Evolutionary conservation across 2,329 filamentous ascomycete species (phyloP).

Genomic region (Penicillium digitatum): DNA sequence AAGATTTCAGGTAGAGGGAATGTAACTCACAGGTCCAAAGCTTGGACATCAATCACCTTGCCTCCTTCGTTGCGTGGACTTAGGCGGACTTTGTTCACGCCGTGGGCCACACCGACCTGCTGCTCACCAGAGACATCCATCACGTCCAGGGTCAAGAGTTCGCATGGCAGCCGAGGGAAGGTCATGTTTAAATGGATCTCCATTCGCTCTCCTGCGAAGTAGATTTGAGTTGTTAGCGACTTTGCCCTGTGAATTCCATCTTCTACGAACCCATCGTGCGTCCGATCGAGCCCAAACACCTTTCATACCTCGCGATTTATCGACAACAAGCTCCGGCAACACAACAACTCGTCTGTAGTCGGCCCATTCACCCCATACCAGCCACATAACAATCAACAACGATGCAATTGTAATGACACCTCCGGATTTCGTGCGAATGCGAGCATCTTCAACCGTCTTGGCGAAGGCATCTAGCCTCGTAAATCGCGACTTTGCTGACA

Average conservation of each 20-base stretch:
- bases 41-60: slow-evolving; percentile 65
- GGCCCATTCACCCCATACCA: slow-evolving; percentile 92
- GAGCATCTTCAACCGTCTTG: slow-evolving; percentile 97
- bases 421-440: slow-evolving; percentile 90
- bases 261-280: not conserved
- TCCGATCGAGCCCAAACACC: not conserved
- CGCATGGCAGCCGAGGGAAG: slow-evolving; percentile 89
- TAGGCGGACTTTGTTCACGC: slow-evolving; percentile 85
- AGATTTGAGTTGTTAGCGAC: slow-evolving; percentile 13
- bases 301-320: slow-evolving; percentile 79
- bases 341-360: slow-evolving; percentile 86
- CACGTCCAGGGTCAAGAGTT: slow-evolving; percentile 91
- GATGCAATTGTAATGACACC: slow-evolving; percentile 92
- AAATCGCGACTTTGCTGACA: slow-evolving; percentile 90
- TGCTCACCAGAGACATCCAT: slow-evolving; percentile 99
- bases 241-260: not conserved
- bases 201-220: slow-evolving; percentile 79
- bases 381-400: slow-evolving; percentile 78
- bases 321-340: slow-evolving; percentile 88
- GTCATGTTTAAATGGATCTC: slow-evolving; percentile 97
- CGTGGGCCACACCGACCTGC: slow-evolving; percentile 89
- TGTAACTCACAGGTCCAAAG: slow-evolving; percentile 61
- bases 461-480: slow-evolving; percentile 97
- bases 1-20: not conserved
- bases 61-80: slow-evolving; percentile 69